phyloP scores from a whole-genome alignment of 257 asterid genomes.

The Echites panduratus region DNA sequence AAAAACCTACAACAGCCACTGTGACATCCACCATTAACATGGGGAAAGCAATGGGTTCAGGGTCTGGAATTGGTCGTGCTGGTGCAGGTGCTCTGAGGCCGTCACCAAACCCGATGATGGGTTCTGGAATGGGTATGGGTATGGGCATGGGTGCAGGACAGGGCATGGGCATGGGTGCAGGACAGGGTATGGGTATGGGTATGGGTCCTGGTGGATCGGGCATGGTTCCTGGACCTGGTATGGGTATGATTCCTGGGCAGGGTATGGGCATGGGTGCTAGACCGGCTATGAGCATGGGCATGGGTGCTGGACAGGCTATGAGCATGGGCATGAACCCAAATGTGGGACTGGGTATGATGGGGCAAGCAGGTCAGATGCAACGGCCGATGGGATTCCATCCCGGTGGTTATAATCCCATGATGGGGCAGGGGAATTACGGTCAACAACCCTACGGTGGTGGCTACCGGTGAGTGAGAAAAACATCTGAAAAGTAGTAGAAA shows the following conservation, averaged over 20 bases:
- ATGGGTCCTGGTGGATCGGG: too few species aligned
- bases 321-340: constrained; percentile 19
- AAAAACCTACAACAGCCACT: constrained; percentile 58
- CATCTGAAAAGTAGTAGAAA: constrained; percentile 8
- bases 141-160: constrained; percentile 27
- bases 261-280: too few species aligned
- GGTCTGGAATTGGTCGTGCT: constrained; percentile 89
- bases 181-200: constrained; percentile 25
- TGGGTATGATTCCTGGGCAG: too few species aligned
- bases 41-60: constrained; percentile 99
- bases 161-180: constrained; percentile 27
- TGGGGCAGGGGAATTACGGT: constrained; percentile 61
- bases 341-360: constrained; percentile 37
- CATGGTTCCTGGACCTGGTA: too few species aligned
- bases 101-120: constrained; percentile 48
- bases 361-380: constrained; percentile 45
- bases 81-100: constrained; percentile 73
- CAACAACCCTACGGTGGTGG: constrained; percentile 82
- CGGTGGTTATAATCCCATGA: constrained; percentile 60
- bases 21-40: constrained; percentile 63
- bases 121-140: constrained; percentile 52
- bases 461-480: constrained; percentile 41
- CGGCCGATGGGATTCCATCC: constrained; percentile 66
- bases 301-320: constrained; percentile 25
- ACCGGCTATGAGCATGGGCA: constrained; percentile 35